These are phyloP conservation scores for Kuraishia hungarica DNA, from an alignment of 805 yeast species.

Conservation along the genomic window DNA sequence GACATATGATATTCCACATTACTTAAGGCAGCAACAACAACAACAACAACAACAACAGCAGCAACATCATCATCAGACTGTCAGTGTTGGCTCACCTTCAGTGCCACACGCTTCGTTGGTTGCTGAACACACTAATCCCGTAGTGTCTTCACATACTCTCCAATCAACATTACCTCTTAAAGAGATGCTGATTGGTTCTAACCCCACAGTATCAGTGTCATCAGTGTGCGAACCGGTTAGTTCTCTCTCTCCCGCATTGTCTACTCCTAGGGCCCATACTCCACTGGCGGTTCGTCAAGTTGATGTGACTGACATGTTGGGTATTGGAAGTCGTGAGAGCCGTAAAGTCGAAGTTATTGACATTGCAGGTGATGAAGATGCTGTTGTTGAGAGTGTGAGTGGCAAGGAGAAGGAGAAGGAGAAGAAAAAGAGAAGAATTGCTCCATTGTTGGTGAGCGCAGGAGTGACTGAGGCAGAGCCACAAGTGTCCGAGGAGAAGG, in stretches of 20 bases:
- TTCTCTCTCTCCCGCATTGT: too few relatives aligned
- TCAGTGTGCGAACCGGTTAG: too few relatives aligned
- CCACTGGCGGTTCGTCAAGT: not conserved
- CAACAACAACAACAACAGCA: slow-evolving; percentile 6
- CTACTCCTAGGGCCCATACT: too few relatives aligned
- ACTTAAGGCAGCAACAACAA: slow-evolving; percentile 9
- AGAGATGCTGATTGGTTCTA: too few relatives aligned
- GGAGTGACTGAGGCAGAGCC: not conserved
- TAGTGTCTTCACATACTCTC: not conserved
- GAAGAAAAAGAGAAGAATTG: slow-evolving; percentile 26
- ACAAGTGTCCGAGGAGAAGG: too few relatives aligned
- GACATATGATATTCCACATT: slow-evolving; percentile 15
- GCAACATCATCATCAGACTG: slow-evolving; percentile 4
- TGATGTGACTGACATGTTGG: not conserved
- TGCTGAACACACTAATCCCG: slow-evolving; percentile 8
- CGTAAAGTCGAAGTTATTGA: slow-evolving; percentile 11
- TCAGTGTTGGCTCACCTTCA: slow-evolving; percentile 7
- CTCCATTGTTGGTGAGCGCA: slow-evolving; percentile 22
- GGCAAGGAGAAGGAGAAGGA: slow-evolving; percentile 8
- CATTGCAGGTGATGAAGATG: slow-evolving; percentile 9
- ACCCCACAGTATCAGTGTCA: too few relatives aligned
- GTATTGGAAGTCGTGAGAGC: not conserved
- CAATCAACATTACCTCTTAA: not conserved
- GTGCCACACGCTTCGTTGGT: slow-evolving; percentile 1
- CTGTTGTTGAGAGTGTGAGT: not conserved